Evolutionary conservation across 768 basidiomycete genomes (phyloP).

Genomic region (Lentinula edodes): DNA sequence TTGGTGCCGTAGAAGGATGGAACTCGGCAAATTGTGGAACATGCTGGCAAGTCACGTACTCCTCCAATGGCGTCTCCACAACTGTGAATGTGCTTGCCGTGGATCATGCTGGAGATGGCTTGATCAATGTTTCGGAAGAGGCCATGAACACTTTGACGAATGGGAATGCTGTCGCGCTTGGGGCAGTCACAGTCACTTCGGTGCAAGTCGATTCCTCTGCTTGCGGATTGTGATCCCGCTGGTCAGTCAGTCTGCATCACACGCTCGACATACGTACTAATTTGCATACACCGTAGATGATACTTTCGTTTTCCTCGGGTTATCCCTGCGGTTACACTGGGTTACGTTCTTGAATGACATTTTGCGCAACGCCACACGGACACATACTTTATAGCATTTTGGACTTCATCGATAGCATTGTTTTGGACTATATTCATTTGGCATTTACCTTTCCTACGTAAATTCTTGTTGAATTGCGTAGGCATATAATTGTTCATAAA

Average conservation of each 20-base stretch:
- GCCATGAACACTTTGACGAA: conserved; percentile 55
- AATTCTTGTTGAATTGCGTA: not conserved
- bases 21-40: conserved; percentile 33
- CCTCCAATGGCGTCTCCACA: conserved; percentile 6
- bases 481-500: not conserved
- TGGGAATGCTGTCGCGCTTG: conserved; percentile 39
- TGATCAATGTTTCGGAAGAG: conserved; percentile 38
- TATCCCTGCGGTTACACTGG: not conserved
- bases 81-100: conserved; percentile 31
- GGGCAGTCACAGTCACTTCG: conserved; percentile 40
- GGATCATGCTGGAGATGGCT: conserved; percentile 30
- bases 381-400: not conserved
- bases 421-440: not conserved
- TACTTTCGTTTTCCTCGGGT: not conserved
- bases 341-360: not conserved
- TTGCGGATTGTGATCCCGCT: conserved; percentile 40
- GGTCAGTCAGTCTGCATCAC: not conserved
- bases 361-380: not conserved
- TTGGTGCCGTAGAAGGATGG: conserved; percentile 27
- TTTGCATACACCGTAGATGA: not conserved
- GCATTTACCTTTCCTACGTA: not conserved
- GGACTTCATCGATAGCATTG: not conserved
- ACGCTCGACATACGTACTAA: not conserved
- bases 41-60: conserved; percentile 38
- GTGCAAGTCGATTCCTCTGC: conserved; percentile 35